These are phyloP conservation scores for Leishmania tropica DNA, from an alignment of 208 protist species.

Conservation along the genomic window DNA sequence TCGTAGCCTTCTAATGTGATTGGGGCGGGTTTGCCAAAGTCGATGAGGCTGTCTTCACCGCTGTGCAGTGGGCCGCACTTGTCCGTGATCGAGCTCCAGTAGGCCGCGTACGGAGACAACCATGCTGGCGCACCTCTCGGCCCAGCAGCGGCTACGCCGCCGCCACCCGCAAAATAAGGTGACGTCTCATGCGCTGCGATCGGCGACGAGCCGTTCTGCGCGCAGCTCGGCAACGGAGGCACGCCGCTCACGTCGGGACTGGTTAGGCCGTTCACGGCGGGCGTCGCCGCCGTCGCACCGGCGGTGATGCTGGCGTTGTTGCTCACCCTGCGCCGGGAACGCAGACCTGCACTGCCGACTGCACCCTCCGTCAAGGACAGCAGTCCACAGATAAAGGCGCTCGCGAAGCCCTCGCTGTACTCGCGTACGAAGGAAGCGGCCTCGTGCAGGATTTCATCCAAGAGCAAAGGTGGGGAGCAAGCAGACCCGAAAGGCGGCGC, in stretches of 20 bases:
- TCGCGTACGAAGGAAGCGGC: constrained; percentile 16
- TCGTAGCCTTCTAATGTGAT: background rate
- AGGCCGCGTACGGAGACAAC: constrained; percentile 28
- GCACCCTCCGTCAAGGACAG: constrained; percentile 32
- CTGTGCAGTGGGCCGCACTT: background rate
- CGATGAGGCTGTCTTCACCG: background rate
- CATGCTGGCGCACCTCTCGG: constrained; percentile 5
- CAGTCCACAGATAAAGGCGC: constrained; percentile 49
- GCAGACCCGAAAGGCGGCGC: background rate
- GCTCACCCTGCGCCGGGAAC: background rate
- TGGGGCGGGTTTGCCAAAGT: constrained; percentile 6
- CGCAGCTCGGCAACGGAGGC: background rate
- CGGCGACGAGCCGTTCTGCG: background rate
- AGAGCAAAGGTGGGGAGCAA: background rate
- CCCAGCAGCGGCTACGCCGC: background rate
- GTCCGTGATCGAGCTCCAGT: constrained; percentile 6
- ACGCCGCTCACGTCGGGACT: constrained; percentile 3
- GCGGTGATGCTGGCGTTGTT: background rate
- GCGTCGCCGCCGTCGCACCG: background rate
- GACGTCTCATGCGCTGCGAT: background rate
- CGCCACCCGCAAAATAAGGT: background rate
- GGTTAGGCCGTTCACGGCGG: background rate
- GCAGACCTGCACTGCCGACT: background rate
- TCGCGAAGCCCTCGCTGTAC: constrained; percentile 60
- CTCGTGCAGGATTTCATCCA: constrained; percentile 21